A percentile compares a stretch with the other conserved stretches of the same genome.
phyloP scores from a whole-genome alignment of 805 yeast species.

The Kregervanrija fluxuum region DNA sequence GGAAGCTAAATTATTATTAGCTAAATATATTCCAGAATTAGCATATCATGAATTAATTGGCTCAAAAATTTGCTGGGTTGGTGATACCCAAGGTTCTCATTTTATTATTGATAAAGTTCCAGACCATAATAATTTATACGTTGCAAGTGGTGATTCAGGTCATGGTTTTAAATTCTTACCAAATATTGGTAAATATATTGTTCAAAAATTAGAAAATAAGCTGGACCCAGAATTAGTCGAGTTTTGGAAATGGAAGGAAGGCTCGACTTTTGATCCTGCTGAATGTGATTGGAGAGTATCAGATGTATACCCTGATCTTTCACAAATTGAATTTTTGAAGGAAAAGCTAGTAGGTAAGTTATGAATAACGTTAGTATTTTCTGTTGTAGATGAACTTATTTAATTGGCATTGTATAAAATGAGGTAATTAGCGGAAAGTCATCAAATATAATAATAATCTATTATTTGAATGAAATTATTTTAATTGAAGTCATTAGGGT shows the following conservation, averaged over 20 bases:
- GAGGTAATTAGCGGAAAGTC: too few relatives aligned
- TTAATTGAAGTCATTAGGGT: too few relatives aligned
- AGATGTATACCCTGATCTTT: slow-evolving; percentile 6
- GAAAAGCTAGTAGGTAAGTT: neutral
- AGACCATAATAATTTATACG: slow-evolving; percentile 20
- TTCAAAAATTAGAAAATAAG: slow-evolving; percentile 22
- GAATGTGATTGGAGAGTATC: slow-evolving; percentile 17
- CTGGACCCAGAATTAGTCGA: slow-evolving; percentile 16
- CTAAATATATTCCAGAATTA: slow-evolving; percentile 33
- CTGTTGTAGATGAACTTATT: too few relatives aligned
- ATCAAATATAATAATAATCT: too few relatives aligned
- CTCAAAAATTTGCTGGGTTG: slow-evolving; percentile 23
- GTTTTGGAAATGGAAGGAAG: slow-evolving; percentile 27
- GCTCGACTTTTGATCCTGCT: slow-evolving; percentile 11
- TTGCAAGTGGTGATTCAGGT: slow-evolving; percentile 40
- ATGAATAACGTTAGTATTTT: too few relatives aligned
- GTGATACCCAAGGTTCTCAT: slow-evolving; percentile 32
- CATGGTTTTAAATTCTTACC: slow-evolving; percentile 40
- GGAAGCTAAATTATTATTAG: slow-evolving; percentile 27
- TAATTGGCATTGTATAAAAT: too few relatives aligned
- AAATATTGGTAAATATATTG: slow-evolving; percentile 36
- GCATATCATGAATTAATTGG: slow-evolving; percentile 29
- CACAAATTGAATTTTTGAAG: slow-evolving; percentile 5
- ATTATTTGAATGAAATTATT: too few relatives aligned
- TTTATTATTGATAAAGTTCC: slow-evolving; percentile 34